Conservation (phyloP, 306 rosid genomes). For the Heteromeles arbutifolia region DNA sequence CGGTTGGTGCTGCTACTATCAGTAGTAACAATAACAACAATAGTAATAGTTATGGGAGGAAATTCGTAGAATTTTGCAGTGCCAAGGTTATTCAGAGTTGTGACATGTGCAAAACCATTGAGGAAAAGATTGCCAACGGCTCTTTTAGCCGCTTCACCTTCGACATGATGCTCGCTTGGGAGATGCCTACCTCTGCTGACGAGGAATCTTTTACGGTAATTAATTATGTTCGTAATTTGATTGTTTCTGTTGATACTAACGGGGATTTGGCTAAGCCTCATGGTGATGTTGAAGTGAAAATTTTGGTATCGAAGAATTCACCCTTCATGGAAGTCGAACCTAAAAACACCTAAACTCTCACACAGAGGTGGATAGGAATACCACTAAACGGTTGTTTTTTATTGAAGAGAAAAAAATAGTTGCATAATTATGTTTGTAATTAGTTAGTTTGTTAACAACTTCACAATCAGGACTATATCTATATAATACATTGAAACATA, state of each 20-base stretch:
- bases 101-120: slow-evolving; percentile 28
- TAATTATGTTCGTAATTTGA: neutral
- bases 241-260: neutral
- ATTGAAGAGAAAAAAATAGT: too few species aligned
- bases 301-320: too few species aligned
- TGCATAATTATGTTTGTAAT: too few species aligned
- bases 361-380: too few species aligned
- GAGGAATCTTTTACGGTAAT: slow-evolving; percentile 32
- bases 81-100: slow-evolving; percentile 35
- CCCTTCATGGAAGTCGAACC: too few species aligned
- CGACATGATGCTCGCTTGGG: slow-evolving; percentile 91
- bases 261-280: neutral
- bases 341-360: too few species aligned
- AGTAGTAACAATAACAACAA: neutral
- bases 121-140: slow-evolving; percentile 49
- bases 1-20: neutral
- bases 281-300: too few species aligned
- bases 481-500: too few species aligned
- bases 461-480: too few species aligned
- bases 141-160: slow-evolving; percentile 60
- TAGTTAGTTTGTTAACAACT: too few species aligned
- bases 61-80: slow-evolving; percentile 68
- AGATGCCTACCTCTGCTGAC: slow-evolving; percentile 51
- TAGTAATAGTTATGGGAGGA: slow-evolving; percentile 36
- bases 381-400: too few species aligned